Percentiles rank a stretch among this genome's conserved stretches.
Evolutionary conservation across 1,139 yeast species (phyloP).

Genomic region (Geotrichum aggregatum): DNA sequence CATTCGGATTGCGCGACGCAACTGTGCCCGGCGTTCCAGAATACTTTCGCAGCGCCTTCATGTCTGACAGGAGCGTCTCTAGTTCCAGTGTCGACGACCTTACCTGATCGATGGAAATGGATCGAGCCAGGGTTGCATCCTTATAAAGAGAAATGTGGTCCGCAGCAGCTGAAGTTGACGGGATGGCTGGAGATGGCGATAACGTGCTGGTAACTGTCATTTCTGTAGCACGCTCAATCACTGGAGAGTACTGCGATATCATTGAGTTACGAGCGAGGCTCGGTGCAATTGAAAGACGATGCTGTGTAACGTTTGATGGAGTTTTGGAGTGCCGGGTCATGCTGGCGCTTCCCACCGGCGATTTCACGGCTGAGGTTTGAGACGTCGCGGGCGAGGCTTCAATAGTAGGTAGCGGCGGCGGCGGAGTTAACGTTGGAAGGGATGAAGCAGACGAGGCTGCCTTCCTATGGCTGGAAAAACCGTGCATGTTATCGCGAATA

Average conservation of each 20-base stretch:
- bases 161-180: constrained; percentile 1
- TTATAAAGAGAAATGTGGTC: neutral
- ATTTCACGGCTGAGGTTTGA: neutral
- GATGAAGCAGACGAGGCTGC: neutral
- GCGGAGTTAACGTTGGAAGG: neutral
- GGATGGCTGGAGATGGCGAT: neutral
- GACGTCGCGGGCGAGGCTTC: constrained; percentile 1
- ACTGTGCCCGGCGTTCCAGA: constrained; percentile 12
- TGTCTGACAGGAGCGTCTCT: constrained; percentile 27
- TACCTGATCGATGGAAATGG: constrained; percentile 24
- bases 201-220: constrained; percentile 6
- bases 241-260: constrained; percentile 24
- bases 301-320: neutral
- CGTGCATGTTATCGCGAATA: constrained; percentile 6
- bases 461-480: constrained; percentile 2
- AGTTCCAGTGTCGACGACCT: constrained; percentile 29
- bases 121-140: neutral
- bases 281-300: constrained; percentile 19
- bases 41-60: constrained; percentile 27
- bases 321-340: constrained; percentile 1
- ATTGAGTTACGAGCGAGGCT: constrained; percentile 21
- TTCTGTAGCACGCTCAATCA: constrained; percentile 23
- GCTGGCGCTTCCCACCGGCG: neutral
- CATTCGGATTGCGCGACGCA: neutral
- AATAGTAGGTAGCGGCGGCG: neutral